Evolutionary conservation across 2,329 filamentous ascomycete genomes (phyloP).

Genomic region (Akanthomyces muscarius): DNA sequence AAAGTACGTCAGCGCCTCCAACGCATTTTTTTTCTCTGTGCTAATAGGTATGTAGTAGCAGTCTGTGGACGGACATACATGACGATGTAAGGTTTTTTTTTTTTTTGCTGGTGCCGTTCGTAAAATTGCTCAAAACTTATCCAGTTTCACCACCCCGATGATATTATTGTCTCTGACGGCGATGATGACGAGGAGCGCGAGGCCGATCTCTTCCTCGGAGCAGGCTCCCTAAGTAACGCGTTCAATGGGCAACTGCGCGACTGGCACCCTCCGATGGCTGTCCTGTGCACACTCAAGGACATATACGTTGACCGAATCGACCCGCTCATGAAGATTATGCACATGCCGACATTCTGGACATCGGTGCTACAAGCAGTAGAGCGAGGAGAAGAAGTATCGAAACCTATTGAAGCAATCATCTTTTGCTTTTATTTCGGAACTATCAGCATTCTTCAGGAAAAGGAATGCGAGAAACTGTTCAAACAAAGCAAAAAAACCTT

Average conservation of each 20-base stretch:
- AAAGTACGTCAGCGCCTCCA: neutral
- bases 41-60: constrained; percentile 35
- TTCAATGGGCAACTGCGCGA: neutral
- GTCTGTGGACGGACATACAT: constrained; percentile 64
- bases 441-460: constrained; percentile 28
- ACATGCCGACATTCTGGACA: constrained; percentile 31
- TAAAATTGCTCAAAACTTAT: neutral
- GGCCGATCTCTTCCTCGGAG: constrained; percentile 4
- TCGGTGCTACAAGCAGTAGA: constrained; percentile 1
- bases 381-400: constrained; percentile 26
- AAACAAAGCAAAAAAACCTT: constrained; percentile 29
- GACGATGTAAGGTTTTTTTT: constrained; percentile 50
- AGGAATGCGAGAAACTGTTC: constrained; percentile 27
- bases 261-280: neutral
- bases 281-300: constrained; percentile 11
- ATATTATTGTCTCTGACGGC: neutral
- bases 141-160: constrained; percentile 11
- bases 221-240: neutral
- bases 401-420: constrained; percentile 35
- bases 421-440: constrained; percentile 38
- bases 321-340: constrained; percentile 37
- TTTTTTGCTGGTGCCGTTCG: neutral
- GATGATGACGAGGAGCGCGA: constrained; percentile 3
- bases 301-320: constrained; percentile 35
- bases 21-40: constrained; percentile 38